Conservation (phyloP, 345 rosid genomes). For the Citrus hindsii region DNA sequence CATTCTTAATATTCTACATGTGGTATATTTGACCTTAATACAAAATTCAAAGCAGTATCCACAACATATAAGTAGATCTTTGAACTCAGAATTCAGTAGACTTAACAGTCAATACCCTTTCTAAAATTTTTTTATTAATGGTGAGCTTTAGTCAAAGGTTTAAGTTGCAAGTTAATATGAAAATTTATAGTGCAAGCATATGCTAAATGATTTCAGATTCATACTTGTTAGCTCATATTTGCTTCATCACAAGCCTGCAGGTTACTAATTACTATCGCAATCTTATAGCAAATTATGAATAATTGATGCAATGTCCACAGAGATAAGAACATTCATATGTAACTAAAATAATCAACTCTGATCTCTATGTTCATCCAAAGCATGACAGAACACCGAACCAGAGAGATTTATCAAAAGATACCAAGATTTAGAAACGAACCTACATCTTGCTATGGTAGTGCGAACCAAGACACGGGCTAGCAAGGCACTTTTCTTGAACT, state of each 20-base stretch:
- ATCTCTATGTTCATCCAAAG: neutral
- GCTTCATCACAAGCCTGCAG: neutral
- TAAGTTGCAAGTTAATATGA: neutral
- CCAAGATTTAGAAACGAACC: conserved; percentile 7
- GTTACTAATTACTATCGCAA: neutral
- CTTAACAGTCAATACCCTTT: neutral
- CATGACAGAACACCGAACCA: neutral
- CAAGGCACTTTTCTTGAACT: conserved; percentile 71
- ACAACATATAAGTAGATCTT: neutral
- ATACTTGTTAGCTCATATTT: neutral
- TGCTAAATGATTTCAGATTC: neutral
- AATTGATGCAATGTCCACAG: neutral
- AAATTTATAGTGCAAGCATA: neutral
- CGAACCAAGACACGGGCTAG: conserved; percentile 85
- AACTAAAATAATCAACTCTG: neutral
- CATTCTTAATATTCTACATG: conserved; percentile 9
- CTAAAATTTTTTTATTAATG: neutral
- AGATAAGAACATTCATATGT: neutral
- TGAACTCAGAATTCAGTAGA: neutral
- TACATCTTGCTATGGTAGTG: conserved; percentile 91
- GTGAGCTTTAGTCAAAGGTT: neutral
- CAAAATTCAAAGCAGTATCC: neutral
- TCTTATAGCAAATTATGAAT: neutral
- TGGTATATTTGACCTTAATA: neutral
- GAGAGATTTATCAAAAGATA: neutral